Conservation (phyloP, 2,329 filamentous ascomycete genomes). For the Epichloe gansuensis region DNA sequence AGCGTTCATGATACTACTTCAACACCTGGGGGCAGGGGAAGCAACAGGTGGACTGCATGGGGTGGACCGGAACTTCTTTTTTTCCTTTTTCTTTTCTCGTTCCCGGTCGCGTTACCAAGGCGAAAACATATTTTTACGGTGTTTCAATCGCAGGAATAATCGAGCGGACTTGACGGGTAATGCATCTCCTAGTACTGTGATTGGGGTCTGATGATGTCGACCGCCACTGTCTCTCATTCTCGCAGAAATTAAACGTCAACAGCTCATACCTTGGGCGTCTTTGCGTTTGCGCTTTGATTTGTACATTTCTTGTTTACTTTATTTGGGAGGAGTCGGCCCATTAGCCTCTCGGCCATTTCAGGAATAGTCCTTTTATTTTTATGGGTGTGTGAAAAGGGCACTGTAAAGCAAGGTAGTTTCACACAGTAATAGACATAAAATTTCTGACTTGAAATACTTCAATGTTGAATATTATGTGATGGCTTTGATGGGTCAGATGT, state of each 20-base stretch:
- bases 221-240: background rate
- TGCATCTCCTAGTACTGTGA: background rate
- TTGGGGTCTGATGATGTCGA: background rate
- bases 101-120: background rate
- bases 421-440: background rate
- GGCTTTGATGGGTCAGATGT: background rate
- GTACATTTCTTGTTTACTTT: background rate
- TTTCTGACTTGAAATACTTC: constrained; percentile 8
- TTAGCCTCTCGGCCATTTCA: background rate
- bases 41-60: background rate
- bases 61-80: background rate
- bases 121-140: background rate
- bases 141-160: background rate
- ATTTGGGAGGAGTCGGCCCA: background rate
- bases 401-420: background rate
- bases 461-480: background rate
- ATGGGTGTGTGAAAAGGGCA: background rate
- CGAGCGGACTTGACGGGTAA: background rate
- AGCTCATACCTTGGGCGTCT: background rate
- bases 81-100: background rate
- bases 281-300: background rate
- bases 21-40: background rate
- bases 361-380: constrained; percentile 2
- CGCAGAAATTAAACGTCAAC: background rate
- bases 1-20: constrained; percentile 15